Base-by-base conservation (phyloP, 352 stramenopile species). In the Globisporangium okanoganense region DNA sequence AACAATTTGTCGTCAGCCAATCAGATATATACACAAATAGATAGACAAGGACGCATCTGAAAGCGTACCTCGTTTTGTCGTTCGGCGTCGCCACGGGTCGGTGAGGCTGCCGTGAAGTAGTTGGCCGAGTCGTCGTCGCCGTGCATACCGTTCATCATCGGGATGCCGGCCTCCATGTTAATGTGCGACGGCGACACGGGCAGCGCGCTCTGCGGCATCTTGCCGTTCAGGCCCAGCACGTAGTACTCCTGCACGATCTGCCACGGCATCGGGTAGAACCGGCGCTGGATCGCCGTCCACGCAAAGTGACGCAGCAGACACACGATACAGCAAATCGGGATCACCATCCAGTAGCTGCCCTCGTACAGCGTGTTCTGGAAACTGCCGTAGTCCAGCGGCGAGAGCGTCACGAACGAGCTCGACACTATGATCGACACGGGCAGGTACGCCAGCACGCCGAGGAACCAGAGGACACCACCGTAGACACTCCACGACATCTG, bases 211-310 rank as follows among this genome's bases (percentile, higher is more conserved):
- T 57, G 53, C 60, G n/a, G 16, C n/a, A 36, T 22, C 14, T 16
- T 14, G n/a, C 52, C 31, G 27, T n/a, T 27, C 24, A 33, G 36
- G 51, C 66, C 41, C 12, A 90, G 67, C 47, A 87, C 77, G 55
- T 83, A 92, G 44, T 79, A 73, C 56, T 92, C 82, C 59, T 94
- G 85, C 3, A 94, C 80, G 65, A 94, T 82, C 65, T 94, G 85
- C 82, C 82, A 94, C 60, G 83, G 69, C 43, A 72, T 49, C 2
- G 85, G 82, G 61, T 87, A 91, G 56, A 94, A 94, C 14, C 72
- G 76, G 20, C 82, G 81, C 59, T 88, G 81, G 41, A 91, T 82
- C 5, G 79, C 78, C 9, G 80, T 88, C 75, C 78, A 94, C 7
- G 82, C 65, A 56, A 78, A 91, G 62, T 92, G 75, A 38, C 85